These are phyloP conservation scores for Eutrema japonicum DNA, from an alignment of 345 rosid species.

Conservation along the genomic window DNA sequence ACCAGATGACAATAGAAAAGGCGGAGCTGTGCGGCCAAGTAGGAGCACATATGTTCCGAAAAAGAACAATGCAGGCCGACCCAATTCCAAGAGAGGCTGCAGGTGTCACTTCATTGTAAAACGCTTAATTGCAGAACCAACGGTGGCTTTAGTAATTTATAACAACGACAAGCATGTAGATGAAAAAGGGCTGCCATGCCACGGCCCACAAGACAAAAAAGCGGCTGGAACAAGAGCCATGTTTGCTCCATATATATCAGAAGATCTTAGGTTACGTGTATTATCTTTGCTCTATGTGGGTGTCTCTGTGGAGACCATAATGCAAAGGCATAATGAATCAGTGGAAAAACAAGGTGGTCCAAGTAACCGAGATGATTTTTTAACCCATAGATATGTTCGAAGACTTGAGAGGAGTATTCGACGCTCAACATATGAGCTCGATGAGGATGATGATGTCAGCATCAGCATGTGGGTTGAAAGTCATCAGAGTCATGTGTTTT, in stretches of 20 bases:
- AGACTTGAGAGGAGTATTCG: conserved; percentile 92
- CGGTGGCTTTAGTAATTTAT: conserved; percentile 83
- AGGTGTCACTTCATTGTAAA: conserved; percentile 97
- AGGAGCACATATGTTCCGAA: conserved; percentile 76
- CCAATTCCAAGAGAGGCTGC: conserved; percentile 94
- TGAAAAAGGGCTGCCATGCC: conserved; percentile 89
- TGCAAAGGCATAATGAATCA: conserved; percentile 92
- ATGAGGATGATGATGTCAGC: conserved; percentile 80
- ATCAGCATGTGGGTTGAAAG: conserved; percentile 84
- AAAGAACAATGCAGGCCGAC: conserved; percentile 93
- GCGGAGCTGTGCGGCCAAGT: conserved; percentile 86
- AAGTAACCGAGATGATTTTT: conserved; percentile 79
- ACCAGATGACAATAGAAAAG: conserved; percentile 91
- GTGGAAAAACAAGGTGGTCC: conserved; percentile 97
- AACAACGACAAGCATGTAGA: conserved; percentile 91
- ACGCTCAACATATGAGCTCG: conserved; percentile 77
- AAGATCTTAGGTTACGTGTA: conserved; percentile 92
- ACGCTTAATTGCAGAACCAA: conserved; percentile 87
- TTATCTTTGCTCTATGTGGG: conserved; percentile 85
- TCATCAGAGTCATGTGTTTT: conserved; percentile 78
- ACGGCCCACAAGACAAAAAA: conserved; percentile 93
- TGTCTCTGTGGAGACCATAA: conserved; percentile 92
- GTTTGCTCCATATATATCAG: conserved; percentile 98
- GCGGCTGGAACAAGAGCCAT: conserved; percentile 94
- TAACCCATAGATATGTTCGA: conserved; percentile 90